A percentile compares a stretch with the other conserved stretches of the same genome.
Evolutionary conservation across 2,329 filamentous ascomycete species (phyloP).

Genomic region (Mycocentrospora acerina): DNA sequence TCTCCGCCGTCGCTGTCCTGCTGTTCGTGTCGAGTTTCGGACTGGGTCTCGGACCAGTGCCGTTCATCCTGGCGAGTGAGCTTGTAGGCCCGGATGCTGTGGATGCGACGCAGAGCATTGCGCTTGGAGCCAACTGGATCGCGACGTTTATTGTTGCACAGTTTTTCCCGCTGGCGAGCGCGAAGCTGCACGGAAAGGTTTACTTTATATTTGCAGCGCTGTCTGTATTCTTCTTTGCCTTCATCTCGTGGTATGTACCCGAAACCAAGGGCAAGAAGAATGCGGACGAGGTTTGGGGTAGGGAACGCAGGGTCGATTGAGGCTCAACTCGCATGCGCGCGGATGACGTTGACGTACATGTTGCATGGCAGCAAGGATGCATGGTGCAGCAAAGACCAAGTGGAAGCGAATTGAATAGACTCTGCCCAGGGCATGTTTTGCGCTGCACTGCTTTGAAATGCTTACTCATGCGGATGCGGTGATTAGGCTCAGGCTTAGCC

Average conservation of each 20-base stretch:
- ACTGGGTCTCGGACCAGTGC: conserved; percentile 86
- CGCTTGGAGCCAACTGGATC: conserved; percentile 81
- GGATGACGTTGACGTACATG: neutral
- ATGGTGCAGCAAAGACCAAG: too few relatives aligned
- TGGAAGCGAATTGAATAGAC: too few relatives aligned
- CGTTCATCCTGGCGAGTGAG: conserved; percentile 91
- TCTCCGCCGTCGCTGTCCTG: conserved; percentile 80
- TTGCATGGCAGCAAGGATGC: neutral
- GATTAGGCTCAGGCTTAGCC: too few relatives aligned
- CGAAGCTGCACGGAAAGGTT: conserved; percentile 75
- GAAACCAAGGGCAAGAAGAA: conserved; percentile 86
- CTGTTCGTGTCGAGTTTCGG: conserved; percentile 89
- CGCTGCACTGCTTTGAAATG: conserved; percentile 2
- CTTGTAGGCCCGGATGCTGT: conserved; percentile 89
- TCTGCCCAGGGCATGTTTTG: too few relatives aligned
- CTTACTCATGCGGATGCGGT: too few relatives aligned
- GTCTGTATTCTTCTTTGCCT: conserved; percentile 67
- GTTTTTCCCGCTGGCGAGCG: conserved; percentile 88
- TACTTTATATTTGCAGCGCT: conserved; percentile 89
- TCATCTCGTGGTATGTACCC: conserved; percentile 74
- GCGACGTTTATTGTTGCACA: conserved; percentile 92
- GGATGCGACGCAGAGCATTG: conserved; percentile 87
- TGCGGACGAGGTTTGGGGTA: conserved; percentile 88
- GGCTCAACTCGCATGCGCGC: neutral
- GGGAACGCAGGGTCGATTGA: conserved; percentile 48